Base-by-base conservation (phyloP, 2,329 filamentous ascomycete genomes). In the Setomelanomma holmii region DNA sequence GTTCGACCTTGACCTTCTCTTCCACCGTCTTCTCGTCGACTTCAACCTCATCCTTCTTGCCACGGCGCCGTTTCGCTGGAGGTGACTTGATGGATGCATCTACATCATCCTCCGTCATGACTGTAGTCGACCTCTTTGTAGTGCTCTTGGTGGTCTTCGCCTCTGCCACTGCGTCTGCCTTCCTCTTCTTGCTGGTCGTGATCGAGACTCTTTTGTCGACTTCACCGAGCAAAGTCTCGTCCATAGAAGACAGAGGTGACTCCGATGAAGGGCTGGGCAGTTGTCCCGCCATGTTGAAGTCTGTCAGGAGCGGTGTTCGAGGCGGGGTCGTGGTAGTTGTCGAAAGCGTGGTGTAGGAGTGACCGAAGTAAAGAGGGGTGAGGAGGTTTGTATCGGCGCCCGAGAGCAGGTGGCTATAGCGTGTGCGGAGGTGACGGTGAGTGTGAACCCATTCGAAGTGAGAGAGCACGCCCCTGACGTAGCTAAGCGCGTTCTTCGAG, bases 111-210 rank as follows among this genome's bases (percentile, higher is more conserved):
- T 60, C 54, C 17, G 5, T 35, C 7, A 51, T 34, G 4, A 38
- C 50, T 8, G 56, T 42, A n/a, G 39, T 35, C 19, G 51, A 33
- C 1, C 51, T 43, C 19, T 47, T 55, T 41, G 56, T 63, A 23
- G 52, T 56, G 35, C 57, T 53, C 44, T 65, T 70, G 21, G 53
- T 56, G 14, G 45, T 19, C 40, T 63, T 64, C 12, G 53, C 46
- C 1, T 49, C 58, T 8, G 60, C 51, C 19, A 61, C 61, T 8
- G 27, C 14, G 10, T 30, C 27, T 3, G 63, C 69, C 46, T 72
- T 73, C 21, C 71, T 61, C 51, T 73, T 73, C 58, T 45, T 68
- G 23, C 49, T 52, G 17, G 51, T 60, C 2, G 19, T 24, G 19
- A 21, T 12, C n/a, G 42, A 34, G 19, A 51, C 42, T n/a, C 43